Evolutionary conservation across 441 rosid species (phyloP), one percentile per base, ranked within the genome.

Genomic region (Euphorbia schlechtendalii): DNA sequence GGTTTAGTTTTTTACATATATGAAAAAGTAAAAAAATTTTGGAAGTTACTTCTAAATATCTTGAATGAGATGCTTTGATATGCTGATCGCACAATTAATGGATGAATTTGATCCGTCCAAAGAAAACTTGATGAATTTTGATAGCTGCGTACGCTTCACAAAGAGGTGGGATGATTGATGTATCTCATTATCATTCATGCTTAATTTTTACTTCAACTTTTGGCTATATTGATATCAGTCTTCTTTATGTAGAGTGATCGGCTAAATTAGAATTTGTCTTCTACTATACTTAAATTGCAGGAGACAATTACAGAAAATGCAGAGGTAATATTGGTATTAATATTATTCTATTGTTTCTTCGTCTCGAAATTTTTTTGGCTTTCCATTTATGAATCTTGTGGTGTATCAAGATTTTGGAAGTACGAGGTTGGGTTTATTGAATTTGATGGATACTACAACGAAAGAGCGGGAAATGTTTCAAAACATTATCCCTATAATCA

Each of bases 371-470:
- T 45, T 49, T 12, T 45, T 45, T 14, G 54, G 11, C 67, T 71
- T 59, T 41, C 41, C 57, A 38, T 59, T 67, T 38, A 18, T 59
- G 28, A 13, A 1, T 5, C 24, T 30, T 61, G 55, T 81, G 64
- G n/a, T 53, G 34, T 53, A 27, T 30, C 92, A 94, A 91, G 99
- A 94, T 78, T 86, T 89, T 54, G 96, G 96, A 64, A 82, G 91
- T 54, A 78, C 90, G 57, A 81, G 91, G 92, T 74, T 95, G 81
- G 96, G 86, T 78, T 82, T 93, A 56, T 94, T 98, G n/a, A 96
- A 82, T 75, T 76, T 91, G 86, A 91, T 95, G 98, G 98, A 94
- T 67, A 95, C 98, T 49, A 98, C 98, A 48, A 41, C 84, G 43
- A 96, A 91, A 69, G 98, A 94, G 77, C 99, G 91, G 70, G 96